Conservation (phyloP, 805 yeast species). For the Priceomyces haplophilus region DNA sequence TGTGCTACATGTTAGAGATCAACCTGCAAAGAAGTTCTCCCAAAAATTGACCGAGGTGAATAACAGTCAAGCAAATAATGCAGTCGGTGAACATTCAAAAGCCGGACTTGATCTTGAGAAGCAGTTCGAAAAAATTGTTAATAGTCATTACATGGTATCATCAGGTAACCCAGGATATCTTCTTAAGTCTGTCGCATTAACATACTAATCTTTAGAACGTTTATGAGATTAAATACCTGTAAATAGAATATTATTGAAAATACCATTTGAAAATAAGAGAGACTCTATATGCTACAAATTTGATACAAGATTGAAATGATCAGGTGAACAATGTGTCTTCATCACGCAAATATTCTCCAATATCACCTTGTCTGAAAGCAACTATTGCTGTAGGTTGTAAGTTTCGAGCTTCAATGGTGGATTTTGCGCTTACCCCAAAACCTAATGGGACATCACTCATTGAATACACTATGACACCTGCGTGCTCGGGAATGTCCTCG, state of each 20-base stretch:
- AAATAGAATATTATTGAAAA: conserved; percentile 2
- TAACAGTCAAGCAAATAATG: background rate
- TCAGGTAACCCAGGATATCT: conserved; percentile 41
- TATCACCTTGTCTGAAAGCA: conserved; percentile 95
- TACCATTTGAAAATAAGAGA: background rate
- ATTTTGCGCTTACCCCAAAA: conserved; percentile 90
- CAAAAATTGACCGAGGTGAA: conserved; percentile 5
- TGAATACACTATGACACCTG: conserved; percentile 87
- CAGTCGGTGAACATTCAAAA: too few species aligned
- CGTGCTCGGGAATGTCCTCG: conserved; percentile 97
- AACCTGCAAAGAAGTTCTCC: conserved; percentile 18
- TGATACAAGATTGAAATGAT: conserved; percentile 1
- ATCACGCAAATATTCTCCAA: conserved; percentile 96
- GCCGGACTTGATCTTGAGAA: conserved; percentile 16
- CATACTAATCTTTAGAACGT: conserved; percentile 14
- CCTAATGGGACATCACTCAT: conserved; percentile 94
- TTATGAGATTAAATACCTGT: background rate
- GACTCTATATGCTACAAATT: background rate
- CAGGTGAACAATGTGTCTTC: conserved; percentile 93
- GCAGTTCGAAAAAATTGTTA: conserved; percentile 28
- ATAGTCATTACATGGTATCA: conserved; percentile 30
- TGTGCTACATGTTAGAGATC: conserved; percentile 32
- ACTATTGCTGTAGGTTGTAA: conserved; percentile 93
- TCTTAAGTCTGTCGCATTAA: conserved; percentile 29
- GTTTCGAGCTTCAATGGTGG: conserved; percentile 82